Evolutionary conservation across 2,329 filamentous ascomycete species (phyloP).

Genomic region (Aschersonia sp.): DNA sequence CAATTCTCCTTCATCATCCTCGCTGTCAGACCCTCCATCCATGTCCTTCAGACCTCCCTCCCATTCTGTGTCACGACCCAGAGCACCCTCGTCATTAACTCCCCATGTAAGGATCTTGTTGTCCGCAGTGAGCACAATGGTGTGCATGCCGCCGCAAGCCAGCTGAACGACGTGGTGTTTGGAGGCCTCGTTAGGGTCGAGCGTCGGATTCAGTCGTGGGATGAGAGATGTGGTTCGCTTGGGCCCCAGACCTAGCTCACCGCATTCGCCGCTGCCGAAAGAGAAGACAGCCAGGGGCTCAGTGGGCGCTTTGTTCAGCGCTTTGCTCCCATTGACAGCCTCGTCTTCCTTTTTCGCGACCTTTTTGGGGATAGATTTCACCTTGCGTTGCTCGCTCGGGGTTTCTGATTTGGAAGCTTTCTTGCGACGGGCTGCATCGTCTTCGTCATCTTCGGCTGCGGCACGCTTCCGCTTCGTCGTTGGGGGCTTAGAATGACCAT

Average conservation of each 20-base stretch:
- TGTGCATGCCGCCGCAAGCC: slow-evolving; percentile 73
- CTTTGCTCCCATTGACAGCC: slow-evolving; percentile 18
- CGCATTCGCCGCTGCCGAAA: slow-evolving; percentile 42
- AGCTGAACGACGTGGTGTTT: slow-evolving; percentile 61
- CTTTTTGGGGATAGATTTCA: slow-evolving; percentile 1
- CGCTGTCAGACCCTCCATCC: slow-evolving; percentile 35
- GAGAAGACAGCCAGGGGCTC: slow-evolving; percentile 49
- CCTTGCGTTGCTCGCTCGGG: slow-evolving; percentile 1
- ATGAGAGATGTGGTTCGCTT: slow-evolving; percentile 21
- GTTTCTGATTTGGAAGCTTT: slow-evolving; percentile 2
- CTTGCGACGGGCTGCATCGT: slow-evolving; percentile 2
- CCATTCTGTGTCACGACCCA: slow-evolving; percentile 60
- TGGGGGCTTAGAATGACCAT: slow-evolving; percentile 1
- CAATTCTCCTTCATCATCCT: slow-evolving; percentile 48
- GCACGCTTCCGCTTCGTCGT: slow-evolving; percentile 4
- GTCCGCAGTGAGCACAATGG: slow-evolving; percentile 59
- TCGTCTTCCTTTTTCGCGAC: not conserved
- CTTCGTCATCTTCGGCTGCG: slow-evolving; percentile 2
- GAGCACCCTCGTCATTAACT: slow-evolving; percentile 71
- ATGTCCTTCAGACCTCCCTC: slow-evolving; percentile 47
- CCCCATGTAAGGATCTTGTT: slow-evolving; percentile 79
- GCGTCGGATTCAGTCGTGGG: slow-evolving; percentile 45
- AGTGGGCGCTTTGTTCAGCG: slow-evolving; percentile 29
- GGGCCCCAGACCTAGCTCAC: slow-evolving; percentile 70
- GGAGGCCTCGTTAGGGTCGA: slow-evolving; percentile 51